phyloP scores from a whole-genome alignment of 495 filamentous ascomycete species.

The Penicillium atrosanguineum region DNA sequence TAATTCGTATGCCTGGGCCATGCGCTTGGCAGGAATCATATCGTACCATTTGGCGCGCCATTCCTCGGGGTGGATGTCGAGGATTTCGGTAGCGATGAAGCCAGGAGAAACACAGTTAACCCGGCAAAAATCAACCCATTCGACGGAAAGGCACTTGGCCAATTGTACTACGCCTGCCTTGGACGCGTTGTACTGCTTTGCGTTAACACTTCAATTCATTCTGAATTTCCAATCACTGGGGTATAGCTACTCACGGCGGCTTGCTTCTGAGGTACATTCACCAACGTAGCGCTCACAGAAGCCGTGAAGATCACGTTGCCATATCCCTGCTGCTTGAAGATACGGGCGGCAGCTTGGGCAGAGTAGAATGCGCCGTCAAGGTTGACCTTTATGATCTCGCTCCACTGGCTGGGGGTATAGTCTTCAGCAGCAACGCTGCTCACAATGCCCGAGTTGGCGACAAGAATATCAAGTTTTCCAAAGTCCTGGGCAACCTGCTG shows the following conservation, averaged over 20 bases:
- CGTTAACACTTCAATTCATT: neutral
- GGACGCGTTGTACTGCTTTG: constrained; percentile 34
- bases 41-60: constrained; percentile 24
- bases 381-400: constrained; percentile 46
- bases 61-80: constrained; percentile 20
- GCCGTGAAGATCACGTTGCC: constrained; percentile 46
- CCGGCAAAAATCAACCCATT: constrained; percentile 39
- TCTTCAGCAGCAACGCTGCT: constrained; percentile 40
- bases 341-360: constrained; percentile 40
- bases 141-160: constrained; percentile 35
- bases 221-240: too few relatives aligned
- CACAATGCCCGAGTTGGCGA: constrained; percentile 71
- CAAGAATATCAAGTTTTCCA: constrained; percentile 69
- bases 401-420: constrained; percentile 32
- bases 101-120: constrained; percentile 48
- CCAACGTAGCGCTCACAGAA: constrained; percentile 40
- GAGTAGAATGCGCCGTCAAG: constrained; percentile 47
- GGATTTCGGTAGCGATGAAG: constrained; percentile 42
- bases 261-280: constrained; percentile 48
- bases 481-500: constrained; percentile 61
- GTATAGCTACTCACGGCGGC: constrained; percentile 23
- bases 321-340: constrained; percentile 39
- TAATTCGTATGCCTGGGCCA: constrained; percentile 30
- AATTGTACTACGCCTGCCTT: constrained; percentile 39
- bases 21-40: constrained; percentile 31